Evolutionary conservation across 345 rosid genomes (phyloP).

Genomic region (Salix viminalis): DNA sequence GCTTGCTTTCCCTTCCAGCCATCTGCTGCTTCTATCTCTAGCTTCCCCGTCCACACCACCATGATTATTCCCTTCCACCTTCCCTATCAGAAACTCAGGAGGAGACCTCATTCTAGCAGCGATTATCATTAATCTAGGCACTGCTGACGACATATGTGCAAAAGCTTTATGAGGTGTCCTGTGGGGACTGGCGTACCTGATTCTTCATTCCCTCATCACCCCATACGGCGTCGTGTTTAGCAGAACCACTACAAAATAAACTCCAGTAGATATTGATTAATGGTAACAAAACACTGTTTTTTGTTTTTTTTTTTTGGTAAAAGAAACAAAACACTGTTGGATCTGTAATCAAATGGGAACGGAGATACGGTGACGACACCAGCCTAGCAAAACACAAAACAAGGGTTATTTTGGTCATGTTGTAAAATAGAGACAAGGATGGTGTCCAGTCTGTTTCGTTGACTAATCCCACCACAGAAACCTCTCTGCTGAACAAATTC

Average conservation of each 20-base stretch:
- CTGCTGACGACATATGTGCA: neutral
- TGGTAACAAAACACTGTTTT: too few species aligned
- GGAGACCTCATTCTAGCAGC: neutral
- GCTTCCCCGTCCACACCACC: neutral
- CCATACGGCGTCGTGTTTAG: too few species aligned
- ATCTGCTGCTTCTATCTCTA: neutral
- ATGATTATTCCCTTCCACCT: neutral
- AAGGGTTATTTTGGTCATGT: neutral
- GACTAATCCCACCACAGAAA: slow-evolving; percentile 12
- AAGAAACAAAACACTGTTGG: too few species aligned
- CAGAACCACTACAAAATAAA: too few species aligned
- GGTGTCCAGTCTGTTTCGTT: slow-evolving; percentile 29
- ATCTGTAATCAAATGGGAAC: too few species aligned
- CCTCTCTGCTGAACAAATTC: too few species aligned
- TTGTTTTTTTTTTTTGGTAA: too few species aligned
- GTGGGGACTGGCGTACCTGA: neutral
- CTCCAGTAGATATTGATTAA: too few species aligned
- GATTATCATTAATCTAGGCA: neutral
- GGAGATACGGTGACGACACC: too few species aligned
- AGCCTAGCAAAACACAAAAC: too few species aligned
- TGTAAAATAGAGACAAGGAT: neutral
- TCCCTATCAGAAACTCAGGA: too few species aligned
- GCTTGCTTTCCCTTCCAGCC: neutral
- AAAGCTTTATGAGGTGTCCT: neutral
- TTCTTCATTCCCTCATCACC: neutral